Evolutionary conservation across 352 stramenopile genomes (phyloP).

Genomic region (Phytophthora lateralis): DNA sequence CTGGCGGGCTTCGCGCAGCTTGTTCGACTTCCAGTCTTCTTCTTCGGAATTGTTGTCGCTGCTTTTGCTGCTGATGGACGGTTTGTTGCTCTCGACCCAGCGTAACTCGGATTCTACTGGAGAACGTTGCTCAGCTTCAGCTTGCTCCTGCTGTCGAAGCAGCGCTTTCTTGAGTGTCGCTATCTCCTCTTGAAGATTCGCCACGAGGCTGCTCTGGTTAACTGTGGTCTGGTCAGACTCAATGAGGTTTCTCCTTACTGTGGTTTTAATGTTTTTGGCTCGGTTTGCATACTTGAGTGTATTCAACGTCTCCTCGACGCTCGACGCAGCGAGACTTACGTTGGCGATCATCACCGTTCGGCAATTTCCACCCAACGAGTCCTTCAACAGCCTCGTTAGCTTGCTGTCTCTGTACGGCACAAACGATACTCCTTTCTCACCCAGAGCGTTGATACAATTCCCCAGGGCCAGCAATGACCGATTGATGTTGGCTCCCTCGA

Average conservation of each 20-base stretch:
- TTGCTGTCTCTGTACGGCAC: constrained; percentile 92
- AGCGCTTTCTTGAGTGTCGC: constrained; percentile 74
- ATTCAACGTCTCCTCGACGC: constrained; percentile 93
- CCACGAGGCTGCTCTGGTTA: constrained; percentile 89
- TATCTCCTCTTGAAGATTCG: constrained; percentile 87
- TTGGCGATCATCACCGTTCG: constrained; percentile 95
- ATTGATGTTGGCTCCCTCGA: constrained; percentile 95
- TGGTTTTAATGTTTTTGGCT: constrained; percentile 95
- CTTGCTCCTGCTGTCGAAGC: constrained; percentile 35
- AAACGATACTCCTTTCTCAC: constrained; percentile 78
- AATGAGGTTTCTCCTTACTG: constrained; percentile 85
- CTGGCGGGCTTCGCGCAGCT: constrained; percentile 55
- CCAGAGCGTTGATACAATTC: constrained; percentile 94
- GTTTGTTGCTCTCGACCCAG: constrained; percentile 28
- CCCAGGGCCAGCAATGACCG: constrained; percentile 88
- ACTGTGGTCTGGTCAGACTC: constrained; percentile 85
- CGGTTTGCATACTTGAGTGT: constrained; percentile 94
- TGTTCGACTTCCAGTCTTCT: constrained; percentile 24
- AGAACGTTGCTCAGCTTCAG: constrained; percentile 1
- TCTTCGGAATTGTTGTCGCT: constrained; percentile 34
- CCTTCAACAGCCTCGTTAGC: constrained; percentile 88
- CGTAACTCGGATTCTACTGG: constrained; percentile 3
- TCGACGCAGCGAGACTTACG: constrained; percentile 76
- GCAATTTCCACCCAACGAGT: constrained; percentile 92
- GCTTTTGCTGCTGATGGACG: background rate